Evolutionary conservation across 371 early-diverging fungal species (phyloP), one percentile per base, ranked within the genome.

Genomic region (Mucor racemosus): DNA sequence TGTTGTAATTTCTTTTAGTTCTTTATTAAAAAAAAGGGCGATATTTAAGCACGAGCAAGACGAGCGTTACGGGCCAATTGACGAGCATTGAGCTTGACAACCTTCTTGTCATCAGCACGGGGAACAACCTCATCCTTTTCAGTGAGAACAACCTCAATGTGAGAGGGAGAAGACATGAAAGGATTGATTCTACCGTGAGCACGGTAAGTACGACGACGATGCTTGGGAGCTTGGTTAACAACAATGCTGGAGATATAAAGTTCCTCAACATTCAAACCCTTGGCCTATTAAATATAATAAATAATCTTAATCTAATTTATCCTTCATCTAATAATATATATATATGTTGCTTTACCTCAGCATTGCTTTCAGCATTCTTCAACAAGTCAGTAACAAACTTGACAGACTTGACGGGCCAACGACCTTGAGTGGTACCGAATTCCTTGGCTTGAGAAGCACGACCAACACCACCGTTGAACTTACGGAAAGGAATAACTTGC

Each of bases 331-430:
- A n/a, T n/a, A n/a, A n/a, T n/a, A n/a, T n/a, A n/a, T n/a, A n/a
- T n/a, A n/a, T n/a, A 26, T n/a, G n/a, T n/a, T n/a, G n/a, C 9
- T 36, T 36, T 26, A 91, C 88, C 84, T 92, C 94, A 65, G 99
- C 99, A 87, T 98, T 98, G 85, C 90, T 87, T 88, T 96, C 93
- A 73, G 98, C 94, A 87, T 99, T 99, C 91, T 97, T 93, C 78
- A 99, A 89, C 63, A 99, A 88, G 68, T 92, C 94, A 68, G 94
- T 84, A 56, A 99, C 81, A 79, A 94, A 96, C 90, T 95, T 91
- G 85, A 89, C 93, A 75, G 91, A 91, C 95, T 99, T 99, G 80
- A 85, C 93, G 84, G 99, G 99, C 99, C 99, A 99, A 84, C 99
- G 96, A 77, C 94, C 99, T 86, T 94, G 94, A 72, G 97, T 91